Evolutionary conservation across 306 rosid species (phyloP).

Genomic region (Rosa multiflora): DNA sequence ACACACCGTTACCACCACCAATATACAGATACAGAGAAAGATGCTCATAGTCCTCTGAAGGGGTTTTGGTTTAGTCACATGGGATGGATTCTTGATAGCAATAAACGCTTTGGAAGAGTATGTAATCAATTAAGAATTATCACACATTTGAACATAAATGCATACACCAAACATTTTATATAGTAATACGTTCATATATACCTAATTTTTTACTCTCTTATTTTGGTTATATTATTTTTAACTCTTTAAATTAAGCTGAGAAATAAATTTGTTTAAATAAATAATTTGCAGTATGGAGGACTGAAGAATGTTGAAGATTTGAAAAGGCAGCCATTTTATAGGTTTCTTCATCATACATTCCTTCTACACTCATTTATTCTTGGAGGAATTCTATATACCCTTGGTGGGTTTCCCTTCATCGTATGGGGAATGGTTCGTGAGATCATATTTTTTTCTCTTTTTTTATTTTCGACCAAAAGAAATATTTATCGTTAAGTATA

Average conservation of each 20-base stretch:
- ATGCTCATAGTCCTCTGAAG: constrained; percentile 77
- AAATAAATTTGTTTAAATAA: background rate
- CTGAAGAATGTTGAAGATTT: constrained; percentile 67
- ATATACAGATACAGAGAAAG: constrained; percentile 75
- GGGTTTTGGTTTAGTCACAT: constrained; percentile 91
- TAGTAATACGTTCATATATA: too few relatives aligned
- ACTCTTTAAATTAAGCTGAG: background rate
- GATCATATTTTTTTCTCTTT: background rate
- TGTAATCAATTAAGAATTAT: background rate
- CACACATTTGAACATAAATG: background rate
- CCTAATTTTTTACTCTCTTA: too few relatives aligned
- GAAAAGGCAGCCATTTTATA: constrained; percentile 65
- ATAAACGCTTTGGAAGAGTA: constrained; percentile 51
- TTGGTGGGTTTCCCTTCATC: constrained; percentile 76
- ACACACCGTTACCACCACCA: constrained; percentile 89
- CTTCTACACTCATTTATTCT: constrained; percentile 68
- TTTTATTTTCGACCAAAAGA: background rate
- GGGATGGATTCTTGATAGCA: constrained; percentile 75
- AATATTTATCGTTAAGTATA: background rate
- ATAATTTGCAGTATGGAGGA: constrained; percentile 60
- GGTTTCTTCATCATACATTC: constrained; percentile 56
- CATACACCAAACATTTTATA: too few relatives aligned
- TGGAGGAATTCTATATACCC: constrained; percentile 55
- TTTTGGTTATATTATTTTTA: background rate
- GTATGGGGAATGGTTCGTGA: constrained; percentile 86